Conservation (phyloP, 192 early-diverging fungal species). For the Entomortierella beljakovae region DNA sequence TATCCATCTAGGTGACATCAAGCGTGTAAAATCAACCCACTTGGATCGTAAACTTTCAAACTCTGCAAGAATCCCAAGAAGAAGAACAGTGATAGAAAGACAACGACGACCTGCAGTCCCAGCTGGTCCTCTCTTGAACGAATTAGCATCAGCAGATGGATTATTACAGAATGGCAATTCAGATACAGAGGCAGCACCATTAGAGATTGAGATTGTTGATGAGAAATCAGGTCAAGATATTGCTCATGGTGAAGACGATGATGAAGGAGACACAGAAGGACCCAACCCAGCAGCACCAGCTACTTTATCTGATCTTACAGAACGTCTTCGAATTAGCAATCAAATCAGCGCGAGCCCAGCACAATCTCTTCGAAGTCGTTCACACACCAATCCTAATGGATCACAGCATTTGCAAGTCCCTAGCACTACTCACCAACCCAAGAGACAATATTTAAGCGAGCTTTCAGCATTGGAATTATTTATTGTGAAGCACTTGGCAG, state of each 20-base stretch:
- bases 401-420: constrained; percentile 6
- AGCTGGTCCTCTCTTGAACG: constrained; percentile 1
- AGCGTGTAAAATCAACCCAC: constrained; percentile 69
- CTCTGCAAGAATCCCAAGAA: constrained; percentile 61
- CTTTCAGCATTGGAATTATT: constrained; percentile 84
- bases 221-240: constrained; percentile 9
- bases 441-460: constrained; percentile 68
- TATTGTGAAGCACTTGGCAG: constrained; percentile 87
- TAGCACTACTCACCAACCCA: constrained; percentile 18
- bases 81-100: constrained; percentile 65
- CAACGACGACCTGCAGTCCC: constrained; percentile 28
- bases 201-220: constrained; percentile 52
- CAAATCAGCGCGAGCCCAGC: not conserved
- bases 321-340: constrained; percentile 40
- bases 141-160: constrained; percentile 8
- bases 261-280: constrained; percentile 26
- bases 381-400: constrained; percentile 13
- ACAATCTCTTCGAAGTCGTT: constrained; percentile 13
- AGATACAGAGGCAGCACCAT: constrained; percentile 21
- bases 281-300: constrained; percentile 39
- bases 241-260: constrained; percentile 17
- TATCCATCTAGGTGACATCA: constrained; percentile 66
- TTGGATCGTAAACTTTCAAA: constrained; percentile 62
- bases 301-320: constrained; percentile 46
- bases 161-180: not conserved